Percentiles rank a stretch among this genome's conserved stretches.
Conservation (phyloP, 106 monocot species). For the Gastrodia elata region DNA sequence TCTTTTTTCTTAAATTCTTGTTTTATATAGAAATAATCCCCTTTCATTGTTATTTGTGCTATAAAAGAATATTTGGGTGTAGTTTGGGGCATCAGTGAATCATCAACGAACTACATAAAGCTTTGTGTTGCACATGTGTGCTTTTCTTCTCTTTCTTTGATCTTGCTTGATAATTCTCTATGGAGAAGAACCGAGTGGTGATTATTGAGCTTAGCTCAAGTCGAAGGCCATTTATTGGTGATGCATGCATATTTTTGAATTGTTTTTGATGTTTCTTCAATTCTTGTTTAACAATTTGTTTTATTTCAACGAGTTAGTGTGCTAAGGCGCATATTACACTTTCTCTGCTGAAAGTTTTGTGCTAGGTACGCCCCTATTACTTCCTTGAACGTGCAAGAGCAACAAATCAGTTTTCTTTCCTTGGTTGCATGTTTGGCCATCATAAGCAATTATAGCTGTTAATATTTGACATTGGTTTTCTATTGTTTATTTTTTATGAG, state of each 20-base stretch:
- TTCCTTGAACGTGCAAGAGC: not conserved
- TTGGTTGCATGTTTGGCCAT: not conserved
- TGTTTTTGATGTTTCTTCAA: not conserved
- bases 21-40: too few species aligned
- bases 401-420: not conserved
- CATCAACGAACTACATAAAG: too few species aligned
- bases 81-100: too few species aligned
- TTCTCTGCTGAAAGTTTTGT: not conserved
- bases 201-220: not conserved
- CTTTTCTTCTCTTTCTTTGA: too few species aligned
- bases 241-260: not conserved
- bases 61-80: too few species aligned
- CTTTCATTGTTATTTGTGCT: too few species aligned
- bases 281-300: not conserved
- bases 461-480: not conserved
- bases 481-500: not conserved
- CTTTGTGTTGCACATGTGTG: too few species aligned
- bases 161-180: too few species aligned
- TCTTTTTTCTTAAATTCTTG: too few species aligned
- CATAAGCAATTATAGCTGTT: not conserved
- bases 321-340: not conserved
- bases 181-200: too few species aligned
- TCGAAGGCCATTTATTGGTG: not conserved
- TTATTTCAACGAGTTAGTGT: not conserved
- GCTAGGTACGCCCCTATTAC: not conserved